A percentile compares a stretch with the other conserved stretches of the same genome.
These are phyloP conservation scores for Spongiforma sp. DNA, from an alignment of 1,284 basidiomycete genomes.

Conservation along the genomic window DNA sequence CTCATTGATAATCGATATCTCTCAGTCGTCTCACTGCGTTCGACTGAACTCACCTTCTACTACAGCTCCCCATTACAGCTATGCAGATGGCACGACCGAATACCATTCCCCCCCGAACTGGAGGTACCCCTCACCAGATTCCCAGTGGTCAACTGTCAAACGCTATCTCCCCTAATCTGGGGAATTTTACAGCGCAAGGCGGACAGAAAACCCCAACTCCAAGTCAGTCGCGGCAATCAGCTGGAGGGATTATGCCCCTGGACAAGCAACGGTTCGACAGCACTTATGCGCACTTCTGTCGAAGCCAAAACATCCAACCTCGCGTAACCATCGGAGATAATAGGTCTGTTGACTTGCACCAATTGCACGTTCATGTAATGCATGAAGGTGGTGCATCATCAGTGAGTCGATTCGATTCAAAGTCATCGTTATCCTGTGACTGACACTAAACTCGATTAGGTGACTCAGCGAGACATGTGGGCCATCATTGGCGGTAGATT, in stretches of 20 bases:
- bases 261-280: conserved; percentile 54
- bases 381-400: conserved; percentile 54
- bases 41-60: too few relatives aligned
- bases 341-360: conserved; percentile 59
- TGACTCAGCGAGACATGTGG: conserved; percentile 65
- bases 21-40: too few relatives aligned
- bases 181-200: conserved; percentile 26
- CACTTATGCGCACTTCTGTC: conserved; percentile 53
- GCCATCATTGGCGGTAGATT: conserved; percentile 65
- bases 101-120: conserved; percentile 34
- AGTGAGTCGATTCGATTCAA: conserved; percentile 42
- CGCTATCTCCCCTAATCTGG: conserved; percentile 30
- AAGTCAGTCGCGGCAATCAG: conserved; percentile 24
- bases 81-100: conserved; percentile 31
- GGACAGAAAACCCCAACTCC: conserved; percentile 31
- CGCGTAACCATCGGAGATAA: conserved; percentile 53
- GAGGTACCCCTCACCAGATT: conserved; percentile 39
- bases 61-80: conserved; percentile 31
- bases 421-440: background rate
- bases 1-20: too few relatives aligned
- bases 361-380: conserved; percentile 62
- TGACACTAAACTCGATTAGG: conserved; percentile 41
- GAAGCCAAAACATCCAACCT: conserved; percentile 41
- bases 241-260: conserved; percentile 42
- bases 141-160: conserved; percentile 27